Percentiles rank a stretch among this genome's conserved stretches.
These are phyloP conservation scores for Leccinum uliginosum DNA, from an alignment of 768 basidiomycete species.

Conservation along the genomic window DNA sequence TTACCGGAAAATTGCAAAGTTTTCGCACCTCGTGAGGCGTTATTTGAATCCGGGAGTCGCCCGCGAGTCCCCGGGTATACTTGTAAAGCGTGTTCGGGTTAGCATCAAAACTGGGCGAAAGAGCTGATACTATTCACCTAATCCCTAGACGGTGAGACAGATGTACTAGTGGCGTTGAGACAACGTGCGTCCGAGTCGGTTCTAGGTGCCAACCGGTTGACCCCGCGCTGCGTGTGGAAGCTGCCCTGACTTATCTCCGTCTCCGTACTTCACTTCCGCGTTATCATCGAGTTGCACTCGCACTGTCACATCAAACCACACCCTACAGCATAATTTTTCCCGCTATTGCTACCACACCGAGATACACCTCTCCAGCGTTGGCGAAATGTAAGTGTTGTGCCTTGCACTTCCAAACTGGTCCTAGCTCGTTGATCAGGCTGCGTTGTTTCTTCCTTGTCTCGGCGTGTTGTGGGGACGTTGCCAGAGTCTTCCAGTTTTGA, in stretches of 20 bases:
- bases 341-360: background rate
- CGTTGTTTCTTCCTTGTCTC: constrained; percentile 15
- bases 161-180: background rate
- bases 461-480: constrained; percentile 8
- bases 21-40: constrained; percentile 10
- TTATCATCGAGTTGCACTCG: background rate
- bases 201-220: background rate
- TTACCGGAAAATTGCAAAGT: constrained; percentile 5
- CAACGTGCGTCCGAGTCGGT: too few species aligned
- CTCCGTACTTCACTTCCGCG: constrained; percentile 16
- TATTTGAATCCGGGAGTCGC: background rate
- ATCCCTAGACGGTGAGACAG: background rate
- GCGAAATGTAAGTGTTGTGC: background rate
- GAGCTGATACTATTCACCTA: background rate
- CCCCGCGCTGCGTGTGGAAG: constrained; percentile 9
- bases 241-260: constrained; percentile 22
- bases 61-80: background rate
- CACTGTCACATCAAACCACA: background rate
- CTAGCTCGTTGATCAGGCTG: background rate
- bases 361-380: background rate
- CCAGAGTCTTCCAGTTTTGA: constrained; percentile 2
- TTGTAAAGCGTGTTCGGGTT: background rate
- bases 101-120: background rate
- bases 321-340: background rate
- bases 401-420: constrained; percentile 10